Conservation (phyloP, 1,284 basidiomycete species). For the Caloboletus firmus region DNA sequence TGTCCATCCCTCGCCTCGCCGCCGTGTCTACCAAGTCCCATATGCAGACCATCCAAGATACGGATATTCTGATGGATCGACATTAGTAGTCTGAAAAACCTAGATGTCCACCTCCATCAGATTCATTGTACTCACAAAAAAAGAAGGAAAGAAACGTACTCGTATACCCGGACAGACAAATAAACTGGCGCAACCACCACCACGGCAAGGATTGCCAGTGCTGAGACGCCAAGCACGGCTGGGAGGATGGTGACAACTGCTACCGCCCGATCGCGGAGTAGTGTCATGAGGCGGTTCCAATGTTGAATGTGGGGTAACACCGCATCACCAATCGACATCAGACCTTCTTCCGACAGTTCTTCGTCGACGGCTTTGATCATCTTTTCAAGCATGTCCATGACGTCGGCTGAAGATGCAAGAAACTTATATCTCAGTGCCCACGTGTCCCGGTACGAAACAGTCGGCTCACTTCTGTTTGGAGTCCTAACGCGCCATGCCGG, state of each 20-base stretch:
- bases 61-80: conserved; percentile 4
- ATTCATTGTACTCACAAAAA: not conserved
- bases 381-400: conserved; percentile 24
- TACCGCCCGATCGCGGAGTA: conserved; percentile 5
- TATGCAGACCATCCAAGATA: conserved; percentile 2
- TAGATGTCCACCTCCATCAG: conserved; percentile 11
- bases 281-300: conserved; percentile 13
- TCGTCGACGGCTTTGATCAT: conserved; percentile 26
- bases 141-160: conserved; percentile 15
- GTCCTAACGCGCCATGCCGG: conserved; percentile 15
- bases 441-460: not conserved
- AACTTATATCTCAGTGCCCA: not conserved
- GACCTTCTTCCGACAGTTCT: conserved; percentile 21
- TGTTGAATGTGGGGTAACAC: conserved; percentile 21
- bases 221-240: conserved; percentile 17
- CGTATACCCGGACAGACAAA: conserved; percentile 7
- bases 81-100: not conserved
- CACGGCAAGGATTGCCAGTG: conserved; percentile 13
- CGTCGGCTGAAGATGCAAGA: conserved; percentile 14
- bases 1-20: not conserved
- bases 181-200: conserved; percentile 7
- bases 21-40: not conserved
- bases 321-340: conserved; percentile 19
- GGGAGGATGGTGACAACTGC: conserved; percentile 12
- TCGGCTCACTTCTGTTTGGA: conserved; percentile 19